Evolutionary conservation across 2,329 filamentous ascomycete species (phyloP).

Genomic region (Aplosporella prunicola): DNA sequence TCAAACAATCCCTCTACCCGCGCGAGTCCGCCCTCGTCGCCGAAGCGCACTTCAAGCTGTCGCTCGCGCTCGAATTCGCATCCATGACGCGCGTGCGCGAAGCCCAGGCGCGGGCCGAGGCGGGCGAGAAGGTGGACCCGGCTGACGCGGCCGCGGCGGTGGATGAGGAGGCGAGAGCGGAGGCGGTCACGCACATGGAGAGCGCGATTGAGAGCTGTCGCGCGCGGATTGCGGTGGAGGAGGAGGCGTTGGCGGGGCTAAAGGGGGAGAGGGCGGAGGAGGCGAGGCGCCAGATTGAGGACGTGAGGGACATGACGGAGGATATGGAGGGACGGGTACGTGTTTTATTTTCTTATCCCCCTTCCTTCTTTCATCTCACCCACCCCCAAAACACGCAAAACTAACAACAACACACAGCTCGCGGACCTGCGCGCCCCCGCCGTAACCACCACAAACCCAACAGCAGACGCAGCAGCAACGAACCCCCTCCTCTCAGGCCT

Average conservation of each 20-base stretch:
- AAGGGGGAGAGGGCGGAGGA: constrained; percentile 56
- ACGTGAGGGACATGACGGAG: constrained; percentile 67
- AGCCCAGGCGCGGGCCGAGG: constrained; percentile 33
- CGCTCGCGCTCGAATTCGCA: constrained; percentile 86
- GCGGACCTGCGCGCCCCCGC: constrained; percentile 58
- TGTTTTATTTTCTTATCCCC: constrained; percentile 12
- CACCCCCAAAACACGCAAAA: constrained; percentile 1
- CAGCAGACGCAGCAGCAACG: constrained; percentile 39
- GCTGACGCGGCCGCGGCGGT: constrained; percentile 39
- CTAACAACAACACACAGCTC: constrained; percentile 44
- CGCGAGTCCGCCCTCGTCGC: constrained; percentile 77
- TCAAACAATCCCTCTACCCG: constrained; percentile 71
- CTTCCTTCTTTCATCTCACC: neutral
- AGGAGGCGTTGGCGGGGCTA: constrained; percentile 49
- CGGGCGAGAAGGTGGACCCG: constrained; percentile 31
- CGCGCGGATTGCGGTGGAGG: constrained; percentile 60
- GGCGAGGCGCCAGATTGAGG: constrained; percentile 54
- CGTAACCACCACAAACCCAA: constrained; percentile 47
- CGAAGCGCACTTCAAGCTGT: constrained; percentile 94
- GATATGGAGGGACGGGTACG: constrained; percentile 69
- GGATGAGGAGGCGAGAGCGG: constrained; percentile 60
- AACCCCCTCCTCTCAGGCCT: constrained; percentile 48
- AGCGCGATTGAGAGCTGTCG: constrained; percentile 64
- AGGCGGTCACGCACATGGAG: constrained; percentile 62
- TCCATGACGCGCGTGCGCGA: constrained; percentile 59